Base-by-base conservation (phyloP, 768 basidiomycete genomes). In the Crassisporium funariophilum region DNA sequence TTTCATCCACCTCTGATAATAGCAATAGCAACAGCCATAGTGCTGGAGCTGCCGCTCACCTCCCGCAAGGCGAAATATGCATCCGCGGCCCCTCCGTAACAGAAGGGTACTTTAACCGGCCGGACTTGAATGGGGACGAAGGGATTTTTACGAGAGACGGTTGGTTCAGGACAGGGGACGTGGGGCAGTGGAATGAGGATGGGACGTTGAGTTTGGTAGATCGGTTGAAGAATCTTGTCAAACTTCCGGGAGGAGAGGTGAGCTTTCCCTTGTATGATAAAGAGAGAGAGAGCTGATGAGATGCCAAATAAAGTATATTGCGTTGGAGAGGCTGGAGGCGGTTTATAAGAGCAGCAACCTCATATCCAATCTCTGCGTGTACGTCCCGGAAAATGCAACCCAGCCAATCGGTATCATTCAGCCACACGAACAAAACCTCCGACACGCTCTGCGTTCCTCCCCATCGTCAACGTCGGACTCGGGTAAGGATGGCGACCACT, bases 81-180 rank as follows among this genome's bases (percentile, higher is more conserved):
- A 84, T 98, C 49, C 82, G 93, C 21, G 95, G 95, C 0, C 84
- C 88, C 3, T 83, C 87, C 2, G 87, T 98, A 41, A 91, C 86
- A 49, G 79, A 83, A 53, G 95, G 77, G 0, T 99, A 98, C 73
- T 98, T 79, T 75, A 95, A 95, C 70, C 86, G 92, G 0, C 82
- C 83, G 12, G 94, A 99, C 62, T 74, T 98, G 41, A 95, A 97
- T 62, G 70, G 76, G 16, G 95, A 98, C 69, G 79, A 83, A 58
- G 73, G 61, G 9, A 82, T 92, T 60, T 95, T 95, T 65, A 88
- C 91, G 2, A 77, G 79, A 51, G 94, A 95, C 55, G 95, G 94
- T 4, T 98, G 92, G 91, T 69, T 98, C 62, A 79, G 89, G 60
- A 98, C 95, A 0, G 95, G 95, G 8, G 95, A 98, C 63, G 78